phyloP scores from a whole-genome alignment of 768 basidiomycete genomes.

The Mrakia gelida region DNA sequence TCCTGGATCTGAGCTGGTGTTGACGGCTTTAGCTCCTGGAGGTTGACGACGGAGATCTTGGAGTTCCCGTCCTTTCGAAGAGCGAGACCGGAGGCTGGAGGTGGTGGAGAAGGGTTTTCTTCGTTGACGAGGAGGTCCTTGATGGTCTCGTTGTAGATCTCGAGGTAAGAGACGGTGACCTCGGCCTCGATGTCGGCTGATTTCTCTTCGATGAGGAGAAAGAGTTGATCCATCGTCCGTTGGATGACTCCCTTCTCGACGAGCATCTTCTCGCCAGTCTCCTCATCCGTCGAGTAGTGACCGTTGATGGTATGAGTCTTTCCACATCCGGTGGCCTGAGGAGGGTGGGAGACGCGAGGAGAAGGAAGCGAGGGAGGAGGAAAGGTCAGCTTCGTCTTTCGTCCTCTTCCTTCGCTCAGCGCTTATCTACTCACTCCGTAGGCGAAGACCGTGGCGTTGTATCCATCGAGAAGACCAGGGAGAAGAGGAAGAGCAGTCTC shows the following conservation, averaged over 20 bases:
- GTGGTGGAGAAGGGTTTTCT: slow-evolving; percentile 48
- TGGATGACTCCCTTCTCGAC: slow-evolving; percentile 71
- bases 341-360: slow-evolving; percentile 10
- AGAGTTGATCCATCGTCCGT: slow-evolving; percentile 93
- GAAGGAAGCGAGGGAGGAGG: neutral
- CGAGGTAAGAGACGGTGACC: slow-evolving; percentile 89
- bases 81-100: slow-evolving; percentile 68
- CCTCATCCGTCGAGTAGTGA: slow-evolving; percentile 57
- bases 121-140: slow-evolving; percentile 80
- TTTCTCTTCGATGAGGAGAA: slow-evolving; percentile 83
- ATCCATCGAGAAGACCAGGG: slow-evolving; percentile 81
- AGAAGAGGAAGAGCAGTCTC: slow-evolving; percentile 80
- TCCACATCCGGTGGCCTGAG: slow-evolving; percentile 98
- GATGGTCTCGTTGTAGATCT: slow-evolving; percentile 99
- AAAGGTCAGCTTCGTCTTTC: slow-evolving; percentile 6
- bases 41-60: slow-evolving; percentile 74
- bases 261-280: slow-evolving; percentile 53
- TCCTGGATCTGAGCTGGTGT: slow-evolving; percentile 90
- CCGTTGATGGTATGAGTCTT: slow-evolving; percentile 96
- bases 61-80: slow-evolving; percentile 86
- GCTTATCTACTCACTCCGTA: slow-evolving; percentile 72
- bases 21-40: slow-evolving; percentile 73
- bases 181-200: slow-evolving; percentile 79
- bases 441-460: slow-evolving; percentile 95
- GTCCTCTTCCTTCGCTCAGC: neutral